Evolutionary conservation across 345 rosid genomes (phyloP).

Genomic region (Eutrema yunnanense): DNA sequence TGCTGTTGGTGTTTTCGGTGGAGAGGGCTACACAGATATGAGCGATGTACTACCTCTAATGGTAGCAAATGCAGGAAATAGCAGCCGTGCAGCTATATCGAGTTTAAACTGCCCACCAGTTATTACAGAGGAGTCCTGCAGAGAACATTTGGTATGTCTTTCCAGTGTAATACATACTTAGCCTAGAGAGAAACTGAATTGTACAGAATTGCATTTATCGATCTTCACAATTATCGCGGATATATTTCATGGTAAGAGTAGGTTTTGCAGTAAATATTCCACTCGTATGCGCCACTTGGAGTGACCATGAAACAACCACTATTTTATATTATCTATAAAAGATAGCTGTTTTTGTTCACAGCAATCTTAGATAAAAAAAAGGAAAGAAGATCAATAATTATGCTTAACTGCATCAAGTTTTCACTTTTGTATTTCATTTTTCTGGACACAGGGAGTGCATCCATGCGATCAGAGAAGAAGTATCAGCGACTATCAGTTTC

Average conservation of each 20-base stretch:
- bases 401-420: conserved; percentile 1
- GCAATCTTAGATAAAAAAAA: neutral
- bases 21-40: conserved; percentile 62
- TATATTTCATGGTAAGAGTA: too few relatives aligned
- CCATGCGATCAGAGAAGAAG: conserved; percentile 82
- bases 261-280: too few relatives aligned
- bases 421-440: neutral
- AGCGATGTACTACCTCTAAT: conserved; percentile 68
- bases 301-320: too few relatives aligned
- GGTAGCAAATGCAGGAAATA: conserved; percentile 88
- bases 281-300: too few relatives aligned
- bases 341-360: neutral
- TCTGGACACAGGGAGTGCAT: conserved; percentile 70
- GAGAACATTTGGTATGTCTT: conserved; percentile 83
- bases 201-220: neutral
- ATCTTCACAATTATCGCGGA: neutral
- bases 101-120: conserved; percentile 75
- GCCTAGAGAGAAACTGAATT: neutral
- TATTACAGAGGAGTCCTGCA: conserved; percentile 77
- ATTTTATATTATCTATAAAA: too few relatives aligned
- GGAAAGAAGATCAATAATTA: neutral
- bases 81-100: conserved; percentile 72
- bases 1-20: conserved; percentile 96
- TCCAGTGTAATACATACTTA: neutral
- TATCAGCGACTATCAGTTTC: conserved; percentile 68